Percentiles rank a stretch among this genome's conserved stretches.
Evolutionary conservation across 306 rosid species (phyloP).

Genomic region (Sechiopsis laciniata): DNA sequence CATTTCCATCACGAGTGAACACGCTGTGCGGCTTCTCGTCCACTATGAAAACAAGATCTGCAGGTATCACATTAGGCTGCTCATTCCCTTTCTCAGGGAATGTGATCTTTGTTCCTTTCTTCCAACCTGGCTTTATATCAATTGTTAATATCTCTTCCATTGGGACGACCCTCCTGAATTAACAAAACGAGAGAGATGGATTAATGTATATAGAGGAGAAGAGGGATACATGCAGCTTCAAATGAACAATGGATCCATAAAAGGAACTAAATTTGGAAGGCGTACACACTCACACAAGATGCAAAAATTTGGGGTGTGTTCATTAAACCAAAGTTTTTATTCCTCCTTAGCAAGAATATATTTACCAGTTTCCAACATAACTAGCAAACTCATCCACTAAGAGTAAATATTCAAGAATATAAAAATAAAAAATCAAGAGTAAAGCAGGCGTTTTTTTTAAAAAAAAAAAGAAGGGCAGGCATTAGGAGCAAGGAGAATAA

Average conservation of each 20-base stretch:
- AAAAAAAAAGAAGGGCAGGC: too few species aligned
- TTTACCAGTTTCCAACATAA: neutral
- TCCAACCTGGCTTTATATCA: slow-evolving; percentile 57
- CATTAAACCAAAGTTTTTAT: neutral
- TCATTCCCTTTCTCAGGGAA: slow-evolving; percentile 57
- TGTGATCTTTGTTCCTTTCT: slow-evolving; percentile 61
- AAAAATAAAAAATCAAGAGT: neutral
- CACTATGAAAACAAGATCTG: slow-evolving; percentile 46
- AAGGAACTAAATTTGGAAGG: neutral
- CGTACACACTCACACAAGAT: too few species aligned
- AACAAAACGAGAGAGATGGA: neutral
- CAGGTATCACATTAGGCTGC: slow-evolving; percentile 36
- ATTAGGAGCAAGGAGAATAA: too few species aligned
- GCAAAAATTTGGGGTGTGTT: too few species aligned
- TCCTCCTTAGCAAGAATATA: neutral
- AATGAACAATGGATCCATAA: neutral
- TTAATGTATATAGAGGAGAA: neutral
- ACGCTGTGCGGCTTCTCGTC: slow-evolving; percentile 49
- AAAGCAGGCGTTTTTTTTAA: too few species aligned
- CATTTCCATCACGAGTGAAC: slow-evolving; percentile 47
- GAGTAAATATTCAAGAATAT: neutral
- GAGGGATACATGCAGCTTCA: neutral
- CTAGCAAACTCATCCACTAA: neutral
- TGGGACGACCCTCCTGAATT: slow-evolving; percentile 35
- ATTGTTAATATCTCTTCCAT: slow-evolving; percentile 58